Evolutionary conservation across 495 filamentous ascomycete genomes (phyloP), one percentile per base, ranked within the genome.

Genomic region (Penicillium paxilli): DNA sequence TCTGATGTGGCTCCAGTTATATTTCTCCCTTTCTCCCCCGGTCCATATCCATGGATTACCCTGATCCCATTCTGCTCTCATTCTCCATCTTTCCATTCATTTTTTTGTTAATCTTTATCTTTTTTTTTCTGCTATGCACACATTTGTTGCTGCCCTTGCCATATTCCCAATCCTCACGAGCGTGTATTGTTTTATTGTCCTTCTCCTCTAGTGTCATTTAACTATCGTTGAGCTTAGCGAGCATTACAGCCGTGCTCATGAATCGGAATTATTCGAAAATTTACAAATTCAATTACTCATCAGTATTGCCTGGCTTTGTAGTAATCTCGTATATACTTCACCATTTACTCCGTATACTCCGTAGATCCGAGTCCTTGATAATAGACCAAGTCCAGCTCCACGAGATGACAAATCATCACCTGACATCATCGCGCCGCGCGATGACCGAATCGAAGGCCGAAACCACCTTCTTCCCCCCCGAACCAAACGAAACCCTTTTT

Each of bases 101-200:
- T 35, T 12, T 35, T 5, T 12, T 8, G 7, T 60, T 47, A 64
- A 67, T 52, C 65, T 66, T 37, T 47, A 48, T 57, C 57, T 47
- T 59, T 47, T 47, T 25, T 44, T 16, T 54, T 41, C 24, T 42
- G 8, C 49, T 60, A 51, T 60, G 57, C 49, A 55, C 55, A 51
- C 49, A 58, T 44, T 62, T 54, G 35, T 38, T 38, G 35, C 35
- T n/a, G 17, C 35, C n/a, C 65, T 63, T 67, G 54, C 65, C 58
- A 66, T 63, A 74, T 68, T 70, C 58, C 69, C 71, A 70, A 60
- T 56, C 54, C 62, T 62, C 60, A 50, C 52, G 47, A 66, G 63
- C 60, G 52, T 51, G 19, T 57, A 59, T 22, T 57, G 37, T 46
- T 35, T 0, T 51, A n/a, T n/a, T n/a, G n/a, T n/a, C n/a, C 51